Base-by-base conservation (phyloP, 2,329 filamentous ascomycete genomes). In the Xylaria multiplex region DNA sequence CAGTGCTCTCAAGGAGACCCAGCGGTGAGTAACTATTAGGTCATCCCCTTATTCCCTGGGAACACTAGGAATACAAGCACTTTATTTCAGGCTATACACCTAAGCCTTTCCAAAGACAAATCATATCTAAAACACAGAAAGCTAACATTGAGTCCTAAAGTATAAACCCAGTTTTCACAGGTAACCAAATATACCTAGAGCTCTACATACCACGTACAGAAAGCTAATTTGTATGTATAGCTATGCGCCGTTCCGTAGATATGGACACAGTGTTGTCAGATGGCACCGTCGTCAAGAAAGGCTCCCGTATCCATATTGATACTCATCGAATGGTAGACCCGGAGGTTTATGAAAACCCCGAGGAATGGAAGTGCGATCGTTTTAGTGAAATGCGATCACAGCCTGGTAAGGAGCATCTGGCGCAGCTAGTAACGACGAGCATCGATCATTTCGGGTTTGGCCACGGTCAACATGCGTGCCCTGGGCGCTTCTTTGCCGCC, bases 1-100 rank as follows among this genome's bases (percentile, higher is more conserved):
- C 62, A 79, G 76, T 60, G 77, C 77, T 42, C 46, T 80, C 16
- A 81, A 80, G 63, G 79, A 80, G 66, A 74, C 71, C 13, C 74
- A 77, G 59, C 71, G 52, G 52, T 55, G 27, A 55, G 52, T 55
- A 27, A 9, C 6, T 14, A 5, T 16, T 14, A 9, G 13, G 24
- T 2, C 7, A 14, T 40, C 27, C 19, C 11, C 19, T 22, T 22
- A 11, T 4, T 24, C 32, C 5, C 32, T 9, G 4, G 19, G 2
- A 13, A 30, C 27, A 16, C 8, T 16, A 16, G 19, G 46, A 19
- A 6, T 52, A 52, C 19, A 14, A 3, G 37, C 8, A 16, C 16
- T 19, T 19, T 19, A 22, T 53, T 37, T 8, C 8, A 53, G 32
- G 30, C 50, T 22, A 16, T 14, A 40, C 19, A 13, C 3, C 6